A percentile compares a stretch with the other conserved stretches of the same genome.
phyloP scores from a whole-genome alignment of 495 filamentous ascomycete genomes.

The Aspergillus cristatus region DNA sequence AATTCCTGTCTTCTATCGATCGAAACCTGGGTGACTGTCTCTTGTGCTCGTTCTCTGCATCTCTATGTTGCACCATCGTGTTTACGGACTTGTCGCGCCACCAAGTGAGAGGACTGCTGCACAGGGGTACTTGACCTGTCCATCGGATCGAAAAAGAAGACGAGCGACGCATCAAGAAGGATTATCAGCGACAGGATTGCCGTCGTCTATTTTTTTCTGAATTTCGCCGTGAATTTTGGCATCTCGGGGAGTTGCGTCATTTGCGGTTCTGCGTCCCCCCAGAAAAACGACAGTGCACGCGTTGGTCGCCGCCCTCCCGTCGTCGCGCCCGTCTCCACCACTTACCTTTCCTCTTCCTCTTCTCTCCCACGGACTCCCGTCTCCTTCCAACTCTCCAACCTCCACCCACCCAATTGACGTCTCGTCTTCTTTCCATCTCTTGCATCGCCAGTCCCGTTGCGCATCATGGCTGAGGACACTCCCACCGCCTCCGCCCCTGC shows the following conservation, averaged over 20 bases:
- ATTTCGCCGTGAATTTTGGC: too few relatives aligned
- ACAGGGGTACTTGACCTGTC: too few relatives aligned
- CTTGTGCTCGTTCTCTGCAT: too few relatives aligned
- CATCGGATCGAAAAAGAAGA: too few relatives aligned
- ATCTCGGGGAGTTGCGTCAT: slow-evolving; percentile 17
- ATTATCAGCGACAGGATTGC: too few relatives aligned
- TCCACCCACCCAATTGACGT: slow-evolving; percentile 2
- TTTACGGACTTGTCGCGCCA: too few relatives aligned
- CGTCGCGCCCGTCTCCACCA: slow-evolving; percentile 37
- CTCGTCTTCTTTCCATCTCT: slow-evolving; percentile 3
- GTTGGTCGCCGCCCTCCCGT: slow-evolving; percentile 35
- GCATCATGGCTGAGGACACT: slow-evolving; percentile 38
- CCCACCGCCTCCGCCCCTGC: slow-evolving; percentile 25
- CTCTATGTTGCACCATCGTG: too few relatives aligned
- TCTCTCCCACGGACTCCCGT: slow-evolving; percentile 16
- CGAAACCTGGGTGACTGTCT: too few relatives aligned
- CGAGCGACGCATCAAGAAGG: too few relatives aligned
- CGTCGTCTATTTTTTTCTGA: too few relatives aligned
- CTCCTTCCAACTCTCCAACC: slow-evolving; percentile 12
- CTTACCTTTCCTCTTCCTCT: slow-evolving; percentile 13
- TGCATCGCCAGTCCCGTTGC: slow-evolving; percentile 10
- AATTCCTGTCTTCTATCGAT: too few relatives aligned
- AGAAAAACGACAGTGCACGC: slow-evolving; percentile 19
- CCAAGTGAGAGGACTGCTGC: too few relatives aligned
- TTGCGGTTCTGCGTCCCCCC: slow-evolving; percentile 14